Evolutionary conservation across 805 yeast species (phyloP), one percentile per base, ranked within the genome.

Genomic region (Candida qinlingensis): DNA sequence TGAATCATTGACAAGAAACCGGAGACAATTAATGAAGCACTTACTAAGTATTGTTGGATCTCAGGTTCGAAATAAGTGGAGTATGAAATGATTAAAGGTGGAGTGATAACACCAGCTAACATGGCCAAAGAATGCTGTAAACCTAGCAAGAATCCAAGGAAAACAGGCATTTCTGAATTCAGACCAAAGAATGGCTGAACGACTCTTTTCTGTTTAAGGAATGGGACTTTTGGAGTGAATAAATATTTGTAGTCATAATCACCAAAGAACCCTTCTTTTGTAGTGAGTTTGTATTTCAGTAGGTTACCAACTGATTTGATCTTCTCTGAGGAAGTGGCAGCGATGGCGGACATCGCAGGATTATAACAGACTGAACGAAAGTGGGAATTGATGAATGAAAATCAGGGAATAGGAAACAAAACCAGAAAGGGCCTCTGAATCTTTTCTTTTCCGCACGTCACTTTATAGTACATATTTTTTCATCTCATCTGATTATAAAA

Each of bases 61-160:
- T 66, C 73, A 10, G 71, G 55, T 30, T 69, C 69, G 44, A 91
- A 73, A 61, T 84, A 74, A n/a, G 92, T 89, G 25, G 77, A 66
- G 19, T 72, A 61, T 0, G 90, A 72, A 39, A 88, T 85, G 51
- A 90, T 71, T 46, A 90, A 67, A 4, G 96, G 92, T 4, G 97
- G 96, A 9, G 94, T 74, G 39, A 86, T 84, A 45, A 90, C 79
- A 60, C 97, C 97, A 8, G 96, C 97, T 69, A 90, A 71, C 96
- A 90, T 89, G 29, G 97, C 82, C 56, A 90, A 67, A 1, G 95
- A 74, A 63, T 90, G 97, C 68, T 90, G 97, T 53, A 90, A 74
- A 12, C 97, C 97, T 39, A 90, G 74, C 9, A 89, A 51, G 47
- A 85, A 67, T 1, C 95, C 96, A 50, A 90, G 70, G 5, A 86